phyloP scores from a whole-genome alignment of 2,329 filamentous ascomycete species.

The Penicillium sp. region DNA sequence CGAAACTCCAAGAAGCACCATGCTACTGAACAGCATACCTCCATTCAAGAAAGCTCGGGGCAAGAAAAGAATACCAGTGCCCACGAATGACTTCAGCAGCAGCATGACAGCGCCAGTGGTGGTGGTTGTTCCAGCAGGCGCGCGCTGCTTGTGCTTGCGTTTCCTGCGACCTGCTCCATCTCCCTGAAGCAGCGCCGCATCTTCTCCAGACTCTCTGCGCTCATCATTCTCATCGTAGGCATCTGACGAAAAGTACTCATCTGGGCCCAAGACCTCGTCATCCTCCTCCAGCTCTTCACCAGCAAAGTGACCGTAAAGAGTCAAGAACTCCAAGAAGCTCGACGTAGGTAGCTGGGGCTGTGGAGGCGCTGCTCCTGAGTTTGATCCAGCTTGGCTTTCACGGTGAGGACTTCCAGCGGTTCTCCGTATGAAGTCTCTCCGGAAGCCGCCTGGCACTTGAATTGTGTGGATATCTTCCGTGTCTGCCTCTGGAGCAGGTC shows the following conservation, averaged over 20 bases:
- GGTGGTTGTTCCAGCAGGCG: slow-evolving; percentile 68
- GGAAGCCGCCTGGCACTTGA: slow-evolving; percentile 87
- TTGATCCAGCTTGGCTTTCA: slow-evolving; percentile 38
- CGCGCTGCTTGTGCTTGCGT: slow-evolving; percentile 69
- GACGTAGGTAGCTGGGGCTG: slow-evolving; percentile 70
- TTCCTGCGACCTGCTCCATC: slow-evolving; percentile 64
- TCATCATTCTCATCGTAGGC: slow-evolving; percentile 52
- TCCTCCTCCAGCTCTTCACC: slow-evolving; percentile 96
- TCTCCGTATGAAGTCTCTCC: slow-evolving; percentile 80
- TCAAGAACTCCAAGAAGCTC: slow-evolving; percentile 93
- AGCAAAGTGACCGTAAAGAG: slow-evolving; percentile 93
- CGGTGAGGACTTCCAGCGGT: slow-evolving; percentile 60
- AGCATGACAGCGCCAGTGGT: slow-evolving; percentile 75
- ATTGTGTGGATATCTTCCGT: slow-evolving; percentile 83
- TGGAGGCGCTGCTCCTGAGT: slow-evolving; percentile 32
- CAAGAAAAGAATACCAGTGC: slow-evolving; percentile 89
- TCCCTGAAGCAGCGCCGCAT: slow-evolving; percentile 70
- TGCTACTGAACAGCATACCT: slow-evolving; percentile 92
- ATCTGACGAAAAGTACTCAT: slow-evolving; percentile 87
- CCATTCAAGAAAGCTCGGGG: slow-evolving; percentile 92
- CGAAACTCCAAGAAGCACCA: slow-evolving; percentile 82
- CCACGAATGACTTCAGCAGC: slow-evolving; percentile 94
- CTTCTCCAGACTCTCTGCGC: slow-evolving; percentile 77
- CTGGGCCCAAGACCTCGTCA: slow-evolving; percentile 77
- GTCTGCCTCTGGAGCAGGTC: slow-evolving; percentile 73